A percentile compares a stretch with the other conserved stretches of the same genome.
Evolutionary conservation across 495 filamentous ascomycete genomes (phyloP).

Genomic region (Bombardia bombarda): DNA sequence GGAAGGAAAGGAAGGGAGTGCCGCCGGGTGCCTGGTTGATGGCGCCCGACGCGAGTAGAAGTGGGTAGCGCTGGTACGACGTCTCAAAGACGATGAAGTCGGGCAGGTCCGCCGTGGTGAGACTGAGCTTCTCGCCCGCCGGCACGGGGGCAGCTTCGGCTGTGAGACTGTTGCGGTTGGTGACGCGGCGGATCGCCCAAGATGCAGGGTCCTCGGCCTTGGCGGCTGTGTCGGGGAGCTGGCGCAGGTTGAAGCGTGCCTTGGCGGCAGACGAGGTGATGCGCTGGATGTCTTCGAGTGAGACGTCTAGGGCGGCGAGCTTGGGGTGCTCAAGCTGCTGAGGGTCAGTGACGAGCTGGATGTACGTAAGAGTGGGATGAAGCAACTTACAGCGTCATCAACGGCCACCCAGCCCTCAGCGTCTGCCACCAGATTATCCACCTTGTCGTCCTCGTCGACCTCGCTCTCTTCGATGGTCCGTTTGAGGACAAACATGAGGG

Average conservation of each 20-base stretch:
- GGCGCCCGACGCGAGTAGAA: conserved; percentile 19
- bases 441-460: conserved; percentile 26
- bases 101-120: conserved; percentile 19
- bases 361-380: neutral
- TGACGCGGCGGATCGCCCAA: conserved; percentile 23
- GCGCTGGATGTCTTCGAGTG: conserved; percentile 28
- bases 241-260: conserved; percentile 22
- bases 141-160: conserved; percentile 9
- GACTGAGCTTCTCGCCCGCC: conserved; percentile 19
- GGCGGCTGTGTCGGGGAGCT: conserved; percentile 8
- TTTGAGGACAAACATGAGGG: conserved; percentile 35
- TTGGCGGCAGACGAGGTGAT: conserved; percentile 25
- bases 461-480: conserved; percentile 28
- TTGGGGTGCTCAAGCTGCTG: conserved; percentile 27
- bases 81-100: conserved; percentile 32
- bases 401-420: conserved; percentile 34
- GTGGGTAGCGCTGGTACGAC: conserved; percentile 29
- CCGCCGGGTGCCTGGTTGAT: conserved; percentile 27
- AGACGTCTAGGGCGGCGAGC: conserved; percentile 22
- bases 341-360: too few species aligned
- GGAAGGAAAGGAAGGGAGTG: conserved; percentile 17
- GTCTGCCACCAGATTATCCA: conserved; percentile 30
- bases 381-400: conserved; percentile 31
- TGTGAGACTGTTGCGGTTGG: conserved; percentile 8
- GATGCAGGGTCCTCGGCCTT: conserved; percentile 18